Conservation (phyloP, 2,329 filamentous ascomycete genomes). For the Pyrenophora tritici-repentis region DNA sequence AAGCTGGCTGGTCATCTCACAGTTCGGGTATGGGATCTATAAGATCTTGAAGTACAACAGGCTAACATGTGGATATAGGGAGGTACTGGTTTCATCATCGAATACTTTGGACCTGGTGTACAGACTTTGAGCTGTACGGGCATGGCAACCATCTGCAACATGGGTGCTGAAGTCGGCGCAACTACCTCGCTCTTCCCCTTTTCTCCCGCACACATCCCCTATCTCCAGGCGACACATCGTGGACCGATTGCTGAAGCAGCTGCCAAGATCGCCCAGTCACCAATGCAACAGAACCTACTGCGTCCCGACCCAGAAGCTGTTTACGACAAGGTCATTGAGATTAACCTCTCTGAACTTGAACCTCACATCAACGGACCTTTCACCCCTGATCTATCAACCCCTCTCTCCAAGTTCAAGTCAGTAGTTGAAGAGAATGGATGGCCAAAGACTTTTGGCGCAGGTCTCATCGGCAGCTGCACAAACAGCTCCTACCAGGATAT, state of each 20-base stretch:
- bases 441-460: constrained; percentile 89
- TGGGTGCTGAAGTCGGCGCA: constrained; percentile 84
- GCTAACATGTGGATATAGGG: constrained; percentile 55
- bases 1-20: constrained; percentile 87
- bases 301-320: constrained; percentile 78
- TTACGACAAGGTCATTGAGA: constrained; percentile 89
- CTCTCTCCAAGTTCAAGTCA: constrained; percentile 85
- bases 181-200: constrained; percentile 96
- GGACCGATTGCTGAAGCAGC: constrained; percentile 71
- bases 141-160: constrained; percentile 78
- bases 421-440: constrained; percentile 83
- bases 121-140: constrained; percentile 88
- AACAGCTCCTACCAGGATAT: constrained; percentile 99
- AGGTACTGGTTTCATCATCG: constrained; percentile 91
- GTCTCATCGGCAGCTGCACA: constrained; percentile 95
- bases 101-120: constrained; percentile 90
- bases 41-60: neutral
- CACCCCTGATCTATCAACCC: constrained; percentile 92
- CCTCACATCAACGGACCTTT: constrained; percentile 97
- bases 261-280: constrained; percentile 62
- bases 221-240: constrained; percentile 83
- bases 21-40: constrained; percentile 63
- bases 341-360: constrained; percentile 87
- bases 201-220: constrained; percentile 79
- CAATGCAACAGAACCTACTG: constrained; percentile 68